Evolutionary conservation across 2,329 filamentous ascomycete species (phyloP).

Genomic region (Botrytis sinoallii): DNA sequence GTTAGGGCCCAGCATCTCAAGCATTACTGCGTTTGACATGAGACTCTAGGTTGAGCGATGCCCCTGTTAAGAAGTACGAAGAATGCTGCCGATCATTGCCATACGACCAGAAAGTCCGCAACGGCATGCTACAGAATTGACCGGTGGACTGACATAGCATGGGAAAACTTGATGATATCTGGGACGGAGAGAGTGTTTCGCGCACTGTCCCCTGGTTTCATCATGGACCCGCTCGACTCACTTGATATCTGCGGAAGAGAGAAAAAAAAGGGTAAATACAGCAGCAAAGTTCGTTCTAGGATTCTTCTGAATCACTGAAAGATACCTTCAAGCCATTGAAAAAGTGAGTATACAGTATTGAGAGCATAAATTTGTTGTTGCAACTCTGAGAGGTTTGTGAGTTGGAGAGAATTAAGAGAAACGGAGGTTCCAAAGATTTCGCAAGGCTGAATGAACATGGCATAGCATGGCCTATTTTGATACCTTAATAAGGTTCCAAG

Average conservation of each 20-base stretch:
- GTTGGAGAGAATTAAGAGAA: neutral
- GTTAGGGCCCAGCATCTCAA: neutral
- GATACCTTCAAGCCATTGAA: neutral
- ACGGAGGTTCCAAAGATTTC: neutral
- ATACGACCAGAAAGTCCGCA: neutral
- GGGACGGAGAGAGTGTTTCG: constrained; percentile 16
- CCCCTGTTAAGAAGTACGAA: neutral
- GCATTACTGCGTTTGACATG: constrained; percentile 17
- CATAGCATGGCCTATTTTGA: neutral
- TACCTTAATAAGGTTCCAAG: neutral
- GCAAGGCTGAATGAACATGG: constrained; percentile 8
- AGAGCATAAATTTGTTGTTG: neutral
- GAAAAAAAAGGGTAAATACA: neutral
- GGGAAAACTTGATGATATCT: constrained; percentile 11
- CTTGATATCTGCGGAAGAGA: neutral
- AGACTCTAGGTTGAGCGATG: constrained; percentile 4
- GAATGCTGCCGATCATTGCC: constrained; percentile 1
- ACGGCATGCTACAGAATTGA: neutral
- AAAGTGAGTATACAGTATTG: neutral
- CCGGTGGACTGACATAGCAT: constrained; percentile 6
- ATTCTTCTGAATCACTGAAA: neutral
- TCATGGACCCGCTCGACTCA: constrained; percentile 10
- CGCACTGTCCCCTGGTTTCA: constrained; percentile 19
- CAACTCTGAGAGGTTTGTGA: neutral
- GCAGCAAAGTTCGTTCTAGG: neutral